phyloP scores from a whole-genome alignment of 2,329 filamentous ascomycete species.

The Colletotrichum ledebouriae region DNA sequence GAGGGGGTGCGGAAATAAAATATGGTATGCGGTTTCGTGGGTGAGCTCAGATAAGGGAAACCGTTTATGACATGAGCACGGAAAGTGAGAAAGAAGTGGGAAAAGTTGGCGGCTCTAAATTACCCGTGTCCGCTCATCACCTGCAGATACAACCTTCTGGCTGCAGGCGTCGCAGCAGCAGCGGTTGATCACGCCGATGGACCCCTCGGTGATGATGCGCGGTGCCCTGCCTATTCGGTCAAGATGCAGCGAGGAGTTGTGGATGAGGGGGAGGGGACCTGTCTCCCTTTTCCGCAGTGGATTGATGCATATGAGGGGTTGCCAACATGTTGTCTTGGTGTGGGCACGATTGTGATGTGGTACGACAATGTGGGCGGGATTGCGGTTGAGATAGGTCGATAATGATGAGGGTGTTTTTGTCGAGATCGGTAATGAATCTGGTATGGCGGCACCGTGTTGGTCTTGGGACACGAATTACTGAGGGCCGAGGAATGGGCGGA shows the following conservation, averaged over 20 bases:
- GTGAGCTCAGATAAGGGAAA: conserved; percentile 8
- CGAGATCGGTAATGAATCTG: conserved; percentile 9
- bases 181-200: conserved; percentile 22
- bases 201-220: conserved; percentile 13
- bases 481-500: neutral
- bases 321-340: neutral
- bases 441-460: too few relatives aligned
- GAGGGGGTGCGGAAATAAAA: too few relatives aligned
- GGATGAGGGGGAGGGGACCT: neutral
- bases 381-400: conserved; percentile 21
- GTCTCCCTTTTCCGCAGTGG: too few relatives aligned
- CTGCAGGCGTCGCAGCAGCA: conserved; percentile 30
- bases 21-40: neutral
- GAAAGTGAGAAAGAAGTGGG: neutral
- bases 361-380: conserved; percentile 30
- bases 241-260: conserved; percentile 31
- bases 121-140: conserved; percentile 17
- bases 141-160: conserved; percentile 20
- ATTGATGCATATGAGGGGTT: neutral
- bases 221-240: conserved; percentile 22
- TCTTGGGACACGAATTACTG: too few relatives aligned
- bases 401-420: conserved; percentile 13
- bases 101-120: conserved; percentile 29
- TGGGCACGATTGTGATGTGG: neutral
- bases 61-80: conserved; percentile 1